phyloP scores from a whole-genome alignment of 805 yeast genomes.

The Komagataella ulmi region DNA sequence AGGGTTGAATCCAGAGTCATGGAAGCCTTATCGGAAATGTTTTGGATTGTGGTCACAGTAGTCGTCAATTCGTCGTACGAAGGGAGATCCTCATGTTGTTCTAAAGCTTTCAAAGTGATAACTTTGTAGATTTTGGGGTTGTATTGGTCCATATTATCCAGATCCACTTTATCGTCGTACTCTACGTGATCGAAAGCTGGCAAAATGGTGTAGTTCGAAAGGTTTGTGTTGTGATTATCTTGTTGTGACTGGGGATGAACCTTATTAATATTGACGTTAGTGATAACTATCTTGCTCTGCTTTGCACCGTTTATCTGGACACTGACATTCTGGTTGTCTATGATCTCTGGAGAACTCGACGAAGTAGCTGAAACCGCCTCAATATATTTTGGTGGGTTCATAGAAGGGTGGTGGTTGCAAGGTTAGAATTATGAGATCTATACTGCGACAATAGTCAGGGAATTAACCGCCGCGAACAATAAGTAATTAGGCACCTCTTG shows the following conservation, averaged over 20 bases:
- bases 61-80: not conserved
- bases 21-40: not conserved
- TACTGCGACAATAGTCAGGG: not conserved
- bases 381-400: not conserved
- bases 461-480: not conserved
- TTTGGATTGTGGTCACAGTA: not conserved
- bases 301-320: not conserved
- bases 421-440: not conserved
- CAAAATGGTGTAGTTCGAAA: not conserved
- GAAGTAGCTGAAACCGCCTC: not conserved
- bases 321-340: not conserved
- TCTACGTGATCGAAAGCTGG: not conserved
- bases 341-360: not conserved
- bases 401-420: not conserved
- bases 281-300: not conserved
- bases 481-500: not conserved
- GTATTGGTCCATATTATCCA: slow-evolving; percentile 18
- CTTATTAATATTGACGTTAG: not conserved
- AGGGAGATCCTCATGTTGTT: not conserved
- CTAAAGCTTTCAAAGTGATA: slow-evolving; percentile 2
- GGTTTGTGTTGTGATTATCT: not conserved
- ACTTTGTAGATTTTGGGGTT: slow-evolving; percentile 17
- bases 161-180: not conserved
- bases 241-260: not conserved
- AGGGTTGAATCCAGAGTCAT: not conserved